These are phyloP conservation scores for Cercis canadensis DNA, from an alignment of 306 rosid species.

Conservation along the genomic window DNA sequence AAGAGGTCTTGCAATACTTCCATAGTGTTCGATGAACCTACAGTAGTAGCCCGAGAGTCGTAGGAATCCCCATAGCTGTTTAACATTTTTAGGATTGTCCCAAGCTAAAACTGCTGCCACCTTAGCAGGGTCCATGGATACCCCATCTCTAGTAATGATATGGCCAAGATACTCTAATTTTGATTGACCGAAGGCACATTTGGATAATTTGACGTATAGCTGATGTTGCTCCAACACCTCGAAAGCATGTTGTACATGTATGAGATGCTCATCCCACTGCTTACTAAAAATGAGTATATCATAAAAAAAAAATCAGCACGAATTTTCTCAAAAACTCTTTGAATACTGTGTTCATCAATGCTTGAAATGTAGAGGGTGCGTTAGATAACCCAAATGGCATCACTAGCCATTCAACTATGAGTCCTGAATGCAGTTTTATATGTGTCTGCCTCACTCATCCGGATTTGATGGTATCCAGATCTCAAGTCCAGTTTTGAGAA, in stretches of 20 bases:
- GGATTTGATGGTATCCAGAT: neutral
- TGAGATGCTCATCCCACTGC: no score
- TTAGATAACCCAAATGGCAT: neutral
- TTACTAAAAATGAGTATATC: no score
- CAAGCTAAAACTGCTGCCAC: neutral
- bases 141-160: neutral
- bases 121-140: neutral
- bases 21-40: neutral
- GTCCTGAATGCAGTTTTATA: neutral
- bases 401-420: neutral
- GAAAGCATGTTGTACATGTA: no score
- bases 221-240: no score
- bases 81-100: neutral
- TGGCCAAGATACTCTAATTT: neutral
- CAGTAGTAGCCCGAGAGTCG: neutral
- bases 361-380: neutral
- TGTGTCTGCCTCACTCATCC: neutral
- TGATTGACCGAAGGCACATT: neutral
- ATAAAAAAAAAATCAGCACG: no score
- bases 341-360: neutral
- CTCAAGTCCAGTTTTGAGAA: neutral
- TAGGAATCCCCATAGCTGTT: neutral
- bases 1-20: no score
- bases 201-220: no score
- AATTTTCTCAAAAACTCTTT: no score